Evolutionary conservation across 345 rosid genomes (phyloP), one percentile per base, ranked within the genome.

Genomic region (Luvunga scandens): DNA sequence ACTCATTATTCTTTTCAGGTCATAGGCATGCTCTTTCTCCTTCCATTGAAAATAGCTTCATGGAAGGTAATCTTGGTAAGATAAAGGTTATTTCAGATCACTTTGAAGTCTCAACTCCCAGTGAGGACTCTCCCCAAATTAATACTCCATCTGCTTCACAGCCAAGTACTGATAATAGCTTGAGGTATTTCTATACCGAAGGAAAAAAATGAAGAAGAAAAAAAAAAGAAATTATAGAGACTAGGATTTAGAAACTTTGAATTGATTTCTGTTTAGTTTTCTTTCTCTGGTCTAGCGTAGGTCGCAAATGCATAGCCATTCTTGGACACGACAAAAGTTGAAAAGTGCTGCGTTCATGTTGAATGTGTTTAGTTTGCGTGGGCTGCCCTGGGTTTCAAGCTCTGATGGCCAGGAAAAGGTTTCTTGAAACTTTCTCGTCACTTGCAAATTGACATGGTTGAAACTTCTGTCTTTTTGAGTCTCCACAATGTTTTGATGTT

Each of bases 381-480:
- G 98, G 48, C 85, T 94, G 62, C 92, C 95, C 13, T 94, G 99
- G 99, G 80, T 81, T 55, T 90, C 93, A 34, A 78, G 86, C 73
- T 57, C 78, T 2, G 85, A 83, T 80, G 92, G 91, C 64, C 92
- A 87, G 89, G 87, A 91, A 61, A 96, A 96, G 98, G 98, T 96
- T 83, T 30, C 42, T 73, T 28, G 62, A 64, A 38, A 10, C 56
- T 79, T 19, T 79, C 75, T 45, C 59, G 25, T 31, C 12, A n/a
- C 69, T 81, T 57, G 24, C 63, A 67, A 27, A 8, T 78, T 50
- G 16, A 76, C 74, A 66, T 65, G 24, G 9, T 30, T 74, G 76
- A 71, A 66, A 48, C 36, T 38, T 74, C 18, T 39, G 4, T 28
- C 14, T 65, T 72, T 57, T 73, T 83, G 53, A 81, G 21, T 9